Percentiles rank a stretch among this genome's conserved stretches.
Evolutionary conservation across 345 rosid genomes (phyloP).

Genomic region (Rhodomyrtus tomentosa): DNA sequence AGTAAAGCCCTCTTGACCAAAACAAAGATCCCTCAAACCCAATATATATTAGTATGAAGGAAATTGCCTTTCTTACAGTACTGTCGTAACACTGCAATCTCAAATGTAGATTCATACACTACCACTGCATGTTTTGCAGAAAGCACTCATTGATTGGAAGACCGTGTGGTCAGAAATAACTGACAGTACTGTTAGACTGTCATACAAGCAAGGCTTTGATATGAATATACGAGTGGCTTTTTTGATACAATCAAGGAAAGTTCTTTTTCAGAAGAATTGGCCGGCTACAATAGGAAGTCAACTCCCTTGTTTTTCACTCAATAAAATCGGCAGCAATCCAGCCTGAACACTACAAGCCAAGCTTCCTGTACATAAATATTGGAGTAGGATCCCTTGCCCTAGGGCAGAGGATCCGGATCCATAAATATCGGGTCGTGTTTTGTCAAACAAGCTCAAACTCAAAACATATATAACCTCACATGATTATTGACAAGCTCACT

Average conservation of each 20-base stretch:
- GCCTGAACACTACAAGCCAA: background rate
- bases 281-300: background rate
- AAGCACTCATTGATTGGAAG: too few species aligned
- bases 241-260: background rate
- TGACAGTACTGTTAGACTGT: too few species aligned
- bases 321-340: background rate
- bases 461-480: background rate
- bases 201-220: too few species aligned
- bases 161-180: too few species aligned
- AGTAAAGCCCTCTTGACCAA: background rate
- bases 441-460: background rate
- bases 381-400: too few species aligned
- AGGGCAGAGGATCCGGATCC: too few species aligned
- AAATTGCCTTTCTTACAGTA: too few species aligned
- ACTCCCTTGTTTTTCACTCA: background rate
- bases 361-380: background rate
- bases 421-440: background rate
- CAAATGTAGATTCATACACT: too few species aligned
- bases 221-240: background rate
- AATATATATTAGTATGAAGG: too few species aligned
- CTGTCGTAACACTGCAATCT: too few species aligned
- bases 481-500: background rate
- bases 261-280: background rate
- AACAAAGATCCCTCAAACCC: background rate
- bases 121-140: too few species aligned